Evolutionary conservation across 2,329 filamentous ascomycete genomes (phyloP), one percentile per base, ranked within the genome.

Genomic region (Microsporum ferrugineum): DNA sequence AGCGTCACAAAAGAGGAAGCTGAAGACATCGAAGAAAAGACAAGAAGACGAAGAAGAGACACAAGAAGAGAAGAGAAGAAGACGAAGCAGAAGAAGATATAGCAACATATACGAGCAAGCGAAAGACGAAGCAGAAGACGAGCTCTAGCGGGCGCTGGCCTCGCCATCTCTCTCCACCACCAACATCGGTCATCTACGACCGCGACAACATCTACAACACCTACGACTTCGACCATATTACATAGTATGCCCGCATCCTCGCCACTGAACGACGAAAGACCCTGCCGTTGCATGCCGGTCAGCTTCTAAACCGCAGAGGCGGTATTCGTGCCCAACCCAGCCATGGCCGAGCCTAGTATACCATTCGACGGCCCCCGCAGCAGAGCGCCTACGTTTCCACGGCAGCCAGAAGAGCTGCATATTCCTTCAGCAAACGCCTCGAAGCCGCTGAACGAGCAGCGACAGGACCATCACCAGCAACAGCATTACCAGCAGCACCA

Each of bases 351-450:
- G 67, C 73, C 76, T 63, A 65, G 72, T 60, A 77, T 76, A 68
- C 71, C 76, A 58, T 82, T 77, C 71, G 79, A 82, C 62, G 75
- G 77, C 55, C 75, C 79, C 64, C 77, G 80, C 67, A 77, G 79
- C 67, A 77, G 79, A 66, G 72, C 73, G 58, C 74, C 77, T 61
- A 71, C 75, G 29, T 76, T 78, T 65, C 74, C 72, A 47, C 77
- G 79, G 62, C 76, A 79, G 65, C 75, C 78, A 58, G 82, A 85
- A 66, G 82, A 84, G 70, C 74, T 83, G 67, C 82, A 83, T 67
- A 77, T 82, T 45, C 76, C 77, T 43, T 67, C 75, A 41, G 72
- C 76, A 14, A 70, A 74, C 41, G 69, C 71, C 53, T 65, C 70
- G 34, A 71, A 74, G 66, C 72, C 71, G 62, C 71, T 74, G 45